Conservation (phyloP, 805 yeast genomes). For the Sporopachydermia quercuum region DNA sequence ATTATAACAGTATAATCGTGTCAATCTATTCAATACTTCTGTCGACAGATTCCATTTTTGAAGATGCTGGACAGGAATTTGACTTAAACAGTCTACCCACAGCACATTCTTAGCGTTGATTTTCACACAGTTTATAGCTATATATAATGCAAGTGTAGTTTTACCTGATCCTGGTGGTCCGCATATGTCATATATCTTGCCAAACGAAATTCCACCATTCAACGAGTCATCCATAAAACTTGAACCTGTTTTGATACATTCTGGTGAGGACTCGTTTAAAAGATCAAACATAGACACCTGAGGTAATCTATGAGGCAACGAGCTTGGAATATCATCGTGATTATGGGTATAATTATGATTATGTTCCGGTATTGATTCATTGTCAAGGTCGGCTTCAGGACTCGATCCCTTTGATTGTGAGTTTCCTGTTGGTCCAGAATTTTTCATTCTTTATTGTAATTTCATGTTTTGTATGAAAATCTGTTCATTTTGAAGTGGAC, state of each 20-base stretch:
- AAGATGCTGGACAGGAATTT: background rate
- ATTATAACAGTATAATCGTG: background rate
- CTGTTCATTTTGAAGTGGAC: no score
- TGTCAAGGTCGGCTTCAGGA: no score
- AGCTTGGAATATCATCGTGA: conserved; percentile 1
- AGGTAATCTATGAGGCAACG: background rate
- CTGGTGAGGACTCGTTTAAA: background rate
- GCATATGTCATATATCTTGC: conserved; percentile 26
- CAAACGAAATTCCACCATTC: background rate
- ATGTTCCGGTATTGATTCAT: no score
- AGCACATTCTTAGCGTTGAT: background rate
- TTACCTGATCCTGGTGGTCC: conserved; percentile 99
- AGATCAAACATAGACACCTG: background rate
- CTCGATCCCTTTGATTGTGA: no score
- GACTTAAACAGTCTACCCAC: conserved; percentile 1
- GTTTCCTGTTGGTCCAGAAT: no score
- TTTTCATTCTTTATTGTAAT: no score
- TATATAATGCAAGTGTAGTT: conserved; percentile 66
- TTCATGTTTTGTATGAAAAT: no score
- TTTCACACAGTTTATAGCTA: background rate
- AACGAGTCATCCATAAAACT: background rate
- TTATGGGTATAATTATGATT: no score
- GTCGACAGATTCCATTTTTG: background rate
- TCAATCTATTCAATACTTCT: background rate
- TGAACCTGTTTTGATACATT: background rate